Conservation (phyloP, 352 stramenopile species). For the Pelagophyceae sp. region DNA sequence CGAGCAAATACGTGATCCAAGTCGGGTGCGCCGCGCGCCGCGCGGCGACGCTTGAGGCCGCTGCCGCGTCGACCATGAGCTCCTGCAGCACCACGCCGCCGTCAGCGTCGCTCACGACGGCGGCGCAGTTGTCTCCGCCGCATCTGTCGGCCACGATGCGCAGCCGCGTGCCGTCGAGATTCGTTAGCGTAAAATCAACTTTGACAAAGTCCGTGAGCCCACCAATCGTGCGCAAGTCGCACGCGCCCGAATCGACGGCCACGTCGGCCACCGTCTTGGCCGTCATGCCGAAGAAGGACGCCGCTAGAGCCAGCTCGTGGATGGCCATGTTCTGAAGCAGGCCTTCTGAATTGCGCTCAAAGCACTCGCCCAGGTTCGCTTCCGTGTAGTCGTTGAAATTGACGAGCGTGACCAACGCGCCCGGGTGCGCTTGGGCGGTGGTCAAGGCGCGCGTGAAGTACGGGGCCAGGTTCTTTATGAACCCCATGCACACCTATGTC, state of each 20-base stretch:
- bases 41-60: conserved; percentile 32
- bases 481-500: conserved; percentile 31
- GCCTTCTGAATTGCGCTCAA: conserved; percentile 29
- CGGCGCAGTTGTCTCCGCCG: conserved; percentile 1
- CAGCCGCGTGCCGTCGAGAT: conserved; percentile 4
- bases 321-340: conserved; percentile 37
- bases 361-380: conserved; percentile 29
- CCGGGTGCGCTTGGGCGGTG: not conserved
- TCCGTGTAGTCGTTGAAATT: conserved; percentile 25
- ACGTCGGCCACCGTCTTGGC: conserved; percentile 46
- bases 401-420: conserved; percentile 14
- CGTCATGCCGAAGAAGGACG: conserved; percentile 38
- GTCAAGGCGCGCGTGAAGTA: conserved; percentile 27
- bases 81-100: conserved; percentile 40
- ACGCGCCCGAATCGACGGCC: not conserved
- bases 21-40: conserved; percentile 37
- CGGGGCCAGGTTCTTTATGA: conserved; percentile 29
- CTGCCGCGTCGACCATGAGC: conserved; percentile 43
- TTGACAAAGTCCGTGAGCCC: conserved; percentile 10
- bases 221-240: not conserved
- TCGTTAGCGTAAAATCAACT: conserved; percentile 18
- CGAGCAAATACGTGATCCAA: conserved; percentile 55
- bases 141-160: conserved; percentile 18
- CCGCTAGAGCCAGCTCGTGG: conserved; percentile 30
- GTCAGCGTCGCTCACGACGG: conserved; percentile 12